Percentiles rank a stretch among this genome's conserved stretches.
Evolutionary conservation across 345 rosid species (phyloP).

Genomic region (Cardamine occulta): DNA sequence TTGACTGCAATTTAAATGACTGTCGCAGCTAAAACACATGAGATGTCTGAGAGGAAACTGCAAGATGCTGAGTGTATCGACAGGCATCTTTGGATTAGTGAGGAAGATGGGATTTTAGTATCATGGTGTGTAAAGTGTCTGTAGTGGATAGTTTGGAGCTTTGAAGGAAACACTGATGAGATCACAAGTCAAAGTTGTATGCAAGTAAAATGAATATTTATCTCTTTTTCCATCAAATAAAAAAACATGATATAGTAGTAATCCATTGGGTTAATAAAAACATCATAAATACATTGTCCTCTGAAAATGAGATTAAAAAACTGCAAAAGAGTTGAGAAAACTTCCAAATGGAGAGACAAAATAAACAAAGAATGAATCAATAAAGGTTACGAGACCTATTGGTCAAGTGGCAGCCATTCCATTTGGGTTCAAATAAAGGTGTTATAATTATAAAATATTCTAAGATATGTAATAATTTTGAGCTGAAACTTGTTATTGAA

Average conservation of each 20-base stretch:
- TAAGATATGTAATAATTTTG: no score
- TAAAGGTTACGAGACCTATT: background rate
- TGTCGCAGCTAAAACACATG: background rate
- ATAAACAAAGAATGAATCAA: background rate
- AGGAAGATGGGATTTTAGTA: no score
- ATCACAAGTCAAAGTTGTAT: background rate
- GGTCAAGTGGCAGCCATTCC: constrained; percentile 40
- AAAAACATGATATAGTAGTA: background rate
- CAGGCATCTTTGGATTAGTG: background rate
- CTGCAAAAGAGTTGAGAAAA: background rate
- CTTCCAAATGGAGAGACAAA: background rate
- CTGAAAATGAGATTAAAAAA: background rate
- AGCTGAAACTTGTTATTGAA: background rate
- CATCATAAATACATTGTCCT: background rate
- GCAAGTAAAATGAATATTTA: background rate
- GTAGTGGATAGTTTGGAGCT: background rate
- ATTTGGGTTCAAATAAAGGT: background rate
- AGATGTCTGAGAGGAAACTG: no score
- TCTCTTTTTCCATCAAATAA: background rate
- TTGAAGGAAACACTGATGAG: background rate
- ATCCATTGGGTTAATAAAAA: background rate
- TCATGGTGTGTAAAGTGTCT: background rate
- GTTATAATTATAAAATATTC: no score
- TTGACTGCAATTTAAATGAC: background rate
- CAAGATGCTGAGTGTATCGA: no score